Percentiles rank a stretch among this genome's conserved stretches.
Evolutionary conservation across 768 basidiomycete species (phyloP).

Genomic region (Austroboletus eburneus): DNA sequence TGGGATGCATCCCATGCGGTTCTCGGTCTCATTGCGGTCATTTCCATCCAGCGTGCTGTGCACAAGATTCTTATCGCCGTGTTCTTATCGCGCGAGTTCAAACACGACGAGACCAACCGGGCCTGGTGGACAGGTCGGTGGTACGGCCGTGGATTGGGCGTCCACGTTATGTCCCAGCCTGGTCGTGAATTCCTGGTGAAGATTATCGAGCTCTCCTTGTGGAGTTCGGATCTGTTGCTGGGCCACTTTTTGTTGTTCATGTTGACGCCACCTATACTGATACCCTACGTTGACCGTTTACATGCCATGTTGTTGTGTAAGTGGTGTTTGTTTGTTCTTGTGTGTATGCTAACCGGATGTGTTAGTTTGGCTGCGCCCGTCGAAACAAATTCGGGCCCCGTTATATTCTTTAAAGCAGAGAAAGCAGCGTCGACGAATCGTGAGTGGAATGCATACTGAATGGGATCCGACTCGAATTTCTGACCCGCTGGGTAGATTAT

Average conservation of each 20-base stretch:
- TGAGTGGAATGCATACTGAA: constrained; percentile 35
- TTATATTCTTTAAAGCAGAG: constrained; percentile 88
- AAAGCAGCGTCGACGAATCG: constrained; percentile 86
- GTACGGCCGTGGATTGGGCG: constrained; percentile 92
- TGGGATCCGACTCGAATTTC: constrained; percentile 2
- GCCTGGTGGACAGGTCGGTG: constrained; percentile 99
- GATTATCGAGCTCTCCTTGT: constrained; percentile 92
- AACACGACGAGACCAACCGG: constrained; percentile 97
- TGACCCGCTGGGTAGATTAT: constrained; percentile 49
- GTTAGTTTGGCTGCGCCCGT: constrained; percentile 90
- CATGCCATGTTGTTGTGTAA: constrained; percentile 90
- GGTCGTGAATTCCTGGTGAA: constrained; percentile 97
- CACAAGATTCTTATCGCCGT: constrained; percentile 93
- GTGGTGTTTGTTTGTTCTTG: constrained; percentile 7
- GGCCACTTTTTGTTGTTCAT: constrained; percentile 88
- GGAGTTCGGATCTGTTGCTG: constrained; percentile 91
- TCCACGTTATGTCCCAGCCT: constrained; percentile 94
- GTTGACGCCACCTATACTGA: constrained; percentile 79
- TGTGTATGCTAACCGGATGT: constrained; percentile 15
- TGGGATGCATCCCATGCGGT: constrained; percentile 94
- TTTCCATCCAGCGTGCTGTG: constrained; percentile 86
- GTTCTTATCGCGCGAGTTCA: constrained; percentile 96
- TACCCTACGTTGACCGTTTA: constrained; percentile 88
- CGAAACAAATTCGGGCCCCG: constrained; percentile 90
- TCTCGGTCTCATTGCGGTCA: constrained; percentile 86